These are phyloP conservation scores for Trichoderma sp. DNA, from an alignment of 2,329 filamentous ascomycete genomes.

Conservation along the genomic window DNA sequence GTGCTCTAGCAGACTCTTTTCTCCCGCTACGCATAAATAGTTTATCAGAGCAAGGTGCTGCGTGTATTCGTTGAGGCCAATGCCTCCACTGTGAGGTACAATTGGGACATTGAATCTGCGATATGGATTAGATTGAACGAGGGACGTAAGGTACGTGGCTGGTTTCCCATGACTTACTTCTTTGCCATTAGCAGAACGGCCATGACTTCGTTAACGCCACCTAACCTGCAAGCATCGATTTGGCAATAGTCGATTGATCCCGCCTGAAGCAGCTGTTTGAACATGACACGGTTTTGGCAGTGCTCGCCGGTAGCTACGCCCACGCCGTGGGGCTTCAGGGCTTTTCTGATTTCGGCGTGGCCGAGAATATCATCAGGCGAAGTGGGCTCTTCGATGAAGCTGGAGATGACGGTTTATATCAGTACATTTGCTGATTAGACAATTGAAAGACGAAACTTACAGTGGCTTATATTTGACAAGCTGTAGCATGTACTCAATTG, in stretches of 20 bases:
- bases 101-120: conserved; percentile 26
- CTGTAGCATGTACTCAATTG: conserved; percentile 80
- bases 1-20: conserved; percentile 27
- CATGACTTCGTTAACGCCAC: conserved; percentile 87
- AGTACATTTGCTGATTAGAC: neutral
- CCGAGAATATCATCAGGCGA: conserved; percentile 86
- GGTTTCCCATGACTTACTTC: conserved; percentile 8
- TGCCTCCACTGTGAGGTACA: conserved; percentile 26
- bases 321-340: conserved; percentile 70
- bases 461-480: conserved; percentile 75
- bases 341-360: conserved; percentile 80
- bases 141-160: no score
- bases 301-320: conserved; percentile 90
- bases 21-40: conserved; percentile 25
- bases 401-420: conserved; percentile 37
- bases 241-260: conserved; percentile 85
- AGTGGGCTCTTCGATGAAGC: conserved; percentile 94
- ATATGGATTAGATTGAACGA: neutral
- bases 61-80: conserved; percentile 28
- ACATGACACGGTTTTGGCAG: conserved; percentile 91
- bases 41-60: conserved; percentile 26
- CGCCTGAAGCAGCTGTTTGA: conserved; percentile 82
- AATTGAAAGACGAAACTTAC: neutral
- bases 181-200: conserved; percentile 74
- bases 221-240: conserved; percentile 84